Conservation (phyloP, 176 grass and related monocot species). For the Aegilops sharonensis region DNA sequence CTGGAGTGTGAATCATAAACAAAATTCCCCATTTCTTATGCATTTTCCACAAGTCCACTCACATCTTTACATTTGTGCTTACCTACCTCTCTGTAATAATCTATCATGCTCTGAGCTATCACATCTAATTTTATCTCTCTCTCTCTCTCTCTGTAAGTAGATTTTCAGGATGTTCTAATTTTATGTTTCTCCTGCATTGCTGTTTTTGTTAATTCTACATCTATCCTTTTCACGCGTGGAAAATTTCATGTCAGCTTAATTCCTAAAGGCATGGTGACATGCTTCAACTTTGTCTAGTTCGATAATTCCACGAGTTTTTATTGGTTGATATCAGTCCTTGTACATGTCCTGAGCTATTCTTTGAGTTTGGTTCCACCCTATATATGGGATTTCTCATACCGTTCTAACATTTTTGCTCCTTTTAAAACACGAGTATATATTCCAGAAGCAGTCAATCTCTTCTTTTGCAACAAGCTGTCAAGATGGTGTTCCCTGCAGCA, state of each 20-base stretch:
- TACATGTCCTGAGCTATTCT: not conserved
- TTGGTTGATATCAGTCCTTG: not conserved
- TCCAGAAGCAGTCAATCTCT: no score
- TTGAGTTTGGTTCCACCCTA: not conserved
- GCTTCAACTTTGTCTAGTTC: not conserved
- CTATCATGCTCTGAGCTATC: no score
- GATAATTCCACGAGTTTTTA: not conserved
- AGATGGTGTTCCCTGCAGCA: constrained; percentile 74
- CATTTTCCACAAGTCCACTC: no score
- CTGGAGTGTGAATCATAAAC: no score
- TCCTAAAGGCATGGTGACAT: not conserved
- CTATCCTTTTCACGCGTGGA: no score
- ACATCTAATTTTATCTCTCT: no score
- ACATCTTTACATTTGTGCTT: not conserved
- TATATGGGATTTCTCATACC: not conserved
- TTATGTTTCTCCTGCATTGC: not conserved
- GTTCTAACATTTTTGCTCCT: not conserved
- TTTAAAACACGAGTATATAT: constrained; percentile 1
- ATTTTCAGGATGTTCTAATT: not conserved
- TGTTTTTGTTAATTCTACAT: no score
- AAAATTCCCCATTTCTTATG: no score
- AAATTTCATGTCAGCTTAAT: no score
- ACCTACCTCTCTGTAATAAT: no score
- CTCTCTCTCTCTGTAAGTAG: not conserved
- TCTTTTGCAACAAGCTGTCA: constrained; percentile 18